Conservation (phyloP, 495 filamentous ascomycete species). For the Symbiotaphrina buchneri region DNA sequence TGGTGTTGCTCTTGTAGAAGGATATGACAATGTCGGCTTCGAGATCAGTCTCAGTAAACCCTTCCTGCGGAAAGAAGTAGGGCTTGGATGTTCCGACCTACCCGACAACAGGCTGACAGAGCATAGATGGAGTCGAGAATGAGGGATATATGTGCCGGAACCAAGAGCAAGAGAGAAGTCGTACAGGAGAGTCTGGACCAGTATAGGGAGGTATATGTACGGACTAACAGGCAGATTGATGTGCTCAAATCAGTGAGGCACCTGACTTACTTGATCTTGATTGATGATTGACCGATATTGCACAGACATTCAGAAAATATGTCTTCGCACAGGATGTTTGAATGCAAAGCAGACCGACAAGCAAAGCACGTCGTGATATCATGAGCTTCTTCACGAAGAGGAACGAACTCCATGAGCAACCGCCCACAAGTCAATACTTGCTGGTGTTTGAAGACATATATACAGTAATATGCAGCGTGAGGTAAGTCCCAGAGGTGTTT, state of each 20-base stretch:
- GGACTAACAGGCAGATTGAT: conserved; percentile 47
- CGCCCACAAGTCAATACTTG: too few relatives aligned
- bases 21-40: conserved; percentile 78
- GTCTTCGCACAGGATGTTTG: conserved; percentile 14
- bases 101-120: conserved; percentile 3
- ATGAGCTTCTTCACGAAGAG: too few relatives aligned
- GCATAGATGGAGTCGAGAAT: conserved; percentile 67
- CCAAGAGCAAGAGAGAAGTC: conserved; percentile 43
- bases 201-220: conserved; percentile 67
- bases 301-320: conserved; percentile 22
- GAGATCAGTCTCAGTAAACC: conserved; percentile 85
- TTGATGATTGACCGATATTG: conserved; percentile 1
- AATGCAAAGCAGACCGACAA: conserved; percentile 1
- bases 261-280: neutral
- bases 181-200: conserved; percentile 59
- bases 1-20: conserved; percentile 76
- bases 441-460: too few relatives aligned
- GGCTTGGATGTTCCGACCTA: conserved; percentile 5
- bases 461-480: too few relatives aligned
- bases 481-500: too few relatives aligned
- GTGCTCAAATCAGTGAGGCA: conserved; percentile 48
- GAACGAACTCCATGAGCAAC: too few relatives aligned
- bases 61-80: conserved; percentile 75
- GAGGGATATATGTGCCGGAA: conserved; percentile 88
- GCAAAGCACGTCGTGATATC: too few relatives aligned